A percentile compares a stretch with the other conserved stretches of the same genome.
Conservation (phyloP, 139 green algal species). For the Monoraphidium neglectum region DNA sequence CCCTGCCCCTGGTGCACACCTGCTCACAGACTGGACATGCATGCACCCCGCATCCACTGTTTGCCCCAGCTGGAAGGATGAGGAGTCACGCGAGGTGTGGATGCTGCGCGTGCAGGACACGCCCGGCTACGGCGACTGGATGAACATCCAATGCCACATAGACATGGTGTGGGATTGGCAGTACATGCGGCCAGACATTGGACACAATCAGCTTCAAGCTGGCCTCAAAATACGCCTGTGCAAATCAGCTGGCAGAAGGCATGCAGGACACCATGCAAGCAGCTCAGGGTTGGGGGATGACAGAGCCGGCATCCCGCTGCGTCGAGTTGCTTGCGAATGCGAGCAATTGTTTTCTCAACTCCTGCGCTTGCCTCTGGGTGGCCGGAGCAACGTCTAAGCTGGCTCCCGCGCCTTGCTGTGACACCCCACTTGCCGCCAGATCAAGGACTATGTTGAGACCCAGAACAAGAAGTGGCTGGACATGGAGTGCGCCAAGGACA, state of each 20-base stretch:
- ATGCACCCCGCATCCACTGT: too few relatives aligned
- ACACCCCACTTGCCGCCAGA: background rate
- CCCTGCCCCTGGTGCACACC: too few relatives aligned
- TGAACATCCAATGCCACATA: slow-evolving; percentile 55
- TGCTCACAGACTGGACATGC: too few relatives aligned
- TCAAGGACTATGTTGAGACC: slow-evolving; percentile 15
- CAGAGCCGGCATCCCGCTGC: background rate
- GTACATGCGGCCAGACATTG: background rate
- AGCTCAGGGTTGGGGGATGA: background rate
- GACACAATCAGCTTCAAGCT: background rate
- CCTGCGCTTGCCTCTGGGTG: background rate
- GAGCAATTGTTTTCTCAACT: background rate
- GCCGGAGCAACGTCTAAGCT: background rate
- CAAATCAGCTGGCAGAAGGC: too few relatives aligned
- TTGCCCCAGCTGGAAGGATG: slow-evolving; percentile 64
- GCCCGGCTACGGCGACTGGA: slow-evolving; percentile 68
- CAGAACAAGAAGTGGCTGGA: slow-evolving; percentile 65
- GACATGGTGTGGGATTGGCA: slow-evolving; percentile 24
- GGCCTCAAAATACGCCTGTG: background rate
- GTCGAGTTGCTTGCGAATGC: background rate
- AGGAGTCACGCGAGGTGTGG: slow-evolving; percentile 76
- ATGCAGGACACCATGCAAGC: background rate
- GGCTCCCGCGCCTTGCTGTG: background rate
- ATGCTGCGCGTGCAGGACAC: slow-evolving; percentile 75
- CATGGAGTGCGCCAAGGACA: slow-evolving; percentile 51